These are phyloP conservation scores for Kurtzmaniella fragi DNA, from an alignment of 805 yeast genomes.

Conservation along the genomic window DNA sequence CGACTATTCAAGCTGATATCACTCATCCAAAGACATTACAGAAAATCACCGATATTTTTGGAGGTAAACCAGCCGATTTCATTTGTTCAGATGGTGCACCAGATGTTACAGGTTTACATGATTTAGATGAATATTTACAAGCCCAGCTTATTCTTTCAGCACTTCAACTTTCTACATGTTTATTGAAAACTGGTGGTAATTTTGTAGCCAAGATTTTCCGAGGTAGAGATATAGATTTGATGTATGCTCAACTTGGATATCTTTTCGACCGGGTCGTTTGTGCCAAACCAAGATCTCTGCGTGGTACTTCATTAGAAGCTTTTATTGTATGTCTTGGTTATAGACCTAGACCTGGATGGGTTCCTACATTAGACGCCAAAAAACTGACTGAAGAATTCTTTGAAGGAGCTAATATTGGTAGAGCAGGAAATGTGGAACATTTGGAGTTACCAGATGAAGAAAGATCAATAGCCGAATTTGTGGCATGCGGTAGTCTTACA, in stretches of 20 bases:
- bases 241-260: constrained; percentile 88
- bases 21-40: constrained; percentile 89
- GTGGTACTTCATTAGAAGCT: constrained; percentile 92
- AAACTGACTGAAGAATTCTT: constrained; percentile 80
- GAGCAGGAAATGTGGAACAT: constrained; percentile 43
- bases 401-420: constrained; percentile 56
- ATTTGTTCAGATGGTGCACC: constrained; percentile 99
- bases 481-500: constrained; percentile 90
- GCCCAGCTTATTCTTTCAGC: constrained; percentile 92
- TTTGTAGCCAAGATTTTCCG: constrained; percentile 96
- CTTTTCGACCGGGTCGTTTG: constrained; percentile 84
- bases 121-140: constrained; percentile 93
- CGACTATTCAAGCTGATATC: constrained; percentile 90
- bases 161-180: constrained; percentile 82
- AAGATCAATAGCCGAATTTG: constrained; percentile 78
- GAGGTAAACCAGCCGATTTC: constrained; percentile 90
- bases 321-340: constrained; percentile 90
- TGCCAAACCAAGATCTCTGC: constrained; percentile 92
- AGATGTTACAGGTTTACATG: constrained; percentile 96
- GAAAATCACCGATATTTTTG: constrained; percentile 73
- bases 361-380: constrained; percentile 53
- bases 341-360: constrained; percentile 80
- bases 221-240: constrained; percentile 90
- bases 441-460: constrained; percentile 55
- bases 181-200: constrained; percentile 82